Conservation (phyloP, 2,329 filamentous ascomycete species). For the Stenocarpella maydis region DNA sequence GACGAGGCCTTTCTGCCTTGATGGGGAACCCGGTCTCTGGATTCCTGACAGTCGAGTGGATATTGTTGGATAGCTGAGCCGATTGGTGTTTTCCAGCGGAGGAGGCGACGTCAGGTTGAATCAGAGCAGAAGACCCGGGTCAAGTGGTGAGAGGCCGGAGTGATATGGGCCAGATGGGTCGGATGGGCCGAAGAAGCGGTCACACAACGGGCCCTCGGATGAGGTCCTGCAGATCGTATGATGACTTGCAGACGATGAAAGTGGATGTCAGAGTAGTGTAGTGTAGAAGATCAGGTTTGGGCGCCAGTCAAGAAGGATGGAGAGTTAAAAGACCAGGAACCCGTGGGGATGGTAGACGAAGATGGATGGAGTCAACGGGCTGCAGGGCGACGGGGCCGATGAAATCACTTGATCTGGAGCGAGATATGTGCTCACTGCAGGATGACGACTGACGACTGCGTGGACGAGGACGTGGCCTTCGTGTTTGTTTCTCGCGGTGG, state of each 20-base stretch:
- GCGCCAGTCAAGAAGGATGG: constrained; percentile 1
- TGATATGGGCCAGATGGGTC: constrained; percentile 15
- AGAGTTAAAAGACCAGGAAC: constrained; percentile 8
- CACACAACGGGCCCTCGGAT: background rate
- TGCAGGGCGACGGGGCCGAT: constrained; percentile 23
- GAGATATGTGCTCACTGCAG: constrained; percentile 10
- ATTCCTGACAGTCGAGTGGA: constrained; percentile 4
- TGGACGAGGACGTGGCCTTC: background rate
- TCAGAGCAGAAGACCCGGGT: background rate
- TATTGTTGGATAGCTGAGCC: background rate
- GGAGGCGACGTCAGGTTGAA: background rate
- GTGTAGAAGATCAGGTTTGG: background rate
- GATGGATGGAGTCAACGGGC: background rate
- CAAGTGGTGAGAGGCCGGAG: constrained; percentile 3
- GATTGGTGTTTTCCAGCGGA: background rate
- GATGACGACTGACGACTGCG: background rate
- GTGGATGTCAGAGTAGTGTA: background rate
- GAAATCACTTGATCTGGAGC: background rate
- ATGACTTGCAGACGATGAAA: constrained; percentile 26
- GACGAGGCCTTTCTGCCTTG: constrained; percentile 24
- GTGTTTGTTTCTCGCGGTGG: constrained; percentile 19
- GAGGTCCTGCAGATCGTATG: constrained; percentile 17
- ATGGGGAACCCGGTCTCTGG: background rate
- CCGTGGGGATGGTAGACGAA: constrained; percentile 4
- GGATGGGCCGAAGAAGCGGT: constrained; percentile 24